phyloP scores from a whole-genome alignment of 768 basidiomycete species.

The Lactarius akahatsu region DNA sequence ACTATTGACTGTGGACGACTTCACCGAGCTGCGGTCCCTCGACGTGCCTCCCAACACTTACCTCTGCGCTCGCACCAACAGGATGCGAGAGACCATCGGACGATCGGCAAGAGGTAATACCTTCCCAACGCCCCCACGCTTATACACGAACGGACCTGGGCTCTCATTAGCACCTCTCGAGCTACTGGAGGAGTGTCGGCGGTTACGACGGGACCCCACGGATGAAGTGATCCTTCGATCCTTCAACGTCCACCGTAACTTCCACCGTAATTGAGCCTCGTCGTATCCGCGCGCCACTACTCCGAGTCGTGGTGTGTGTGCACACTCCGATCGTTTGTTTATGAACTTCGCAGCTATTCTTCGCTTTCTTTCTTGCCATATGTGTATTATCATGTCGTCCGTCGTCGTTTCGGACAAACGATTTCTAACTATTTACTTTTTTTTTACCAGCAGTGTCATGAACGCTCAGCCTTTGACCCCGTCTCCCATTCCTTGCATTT shows the following conservation, averaged over 20 bases:
- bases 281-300: background rate
- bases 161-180: constrained; percentile 26
- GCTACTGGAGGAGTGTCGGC: constrained; percentile 20
- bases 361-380: constrained; percentile 13
- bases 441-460: background rate
- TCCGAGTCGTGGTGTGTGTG: constrained; percentile 3
- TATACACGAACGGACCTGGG: constrained; percentile 1
- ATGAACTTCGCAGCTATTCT: constrained; percentile 1
- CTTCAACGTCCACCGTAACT: constrained; percentile 6
- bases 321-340: background rate
- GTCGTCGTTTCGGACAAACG: background rate
- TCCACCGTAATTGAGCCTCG: background rate
- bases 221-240: constrained; percentile 23
- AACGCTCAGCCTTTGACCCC: background rate
- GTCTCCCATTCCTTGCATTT: constrained; percentile 6
- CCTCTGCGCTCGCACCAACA: constrained; percentile 54
- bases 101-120: constrained; percentile 7
- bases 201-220: constrained; percentile 18
- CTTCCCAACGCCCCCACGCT: constrained; percentile 1
- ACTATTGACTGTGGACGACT: constrained; percentile 59
- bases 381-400: constrained; percentile 12
- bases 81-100: constrained; percentile 30
- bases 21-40: constrained; percentile 52
- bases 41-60: constrained; percentile 61
- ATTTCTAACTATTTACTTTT: constrained; percentile 19